Percentiles rank a stretch among this genome's conserved stretches.
phyloP scores from a whole-genome alignment of 1,139 yeast species.

The Candida sanyaensis region DNA sequence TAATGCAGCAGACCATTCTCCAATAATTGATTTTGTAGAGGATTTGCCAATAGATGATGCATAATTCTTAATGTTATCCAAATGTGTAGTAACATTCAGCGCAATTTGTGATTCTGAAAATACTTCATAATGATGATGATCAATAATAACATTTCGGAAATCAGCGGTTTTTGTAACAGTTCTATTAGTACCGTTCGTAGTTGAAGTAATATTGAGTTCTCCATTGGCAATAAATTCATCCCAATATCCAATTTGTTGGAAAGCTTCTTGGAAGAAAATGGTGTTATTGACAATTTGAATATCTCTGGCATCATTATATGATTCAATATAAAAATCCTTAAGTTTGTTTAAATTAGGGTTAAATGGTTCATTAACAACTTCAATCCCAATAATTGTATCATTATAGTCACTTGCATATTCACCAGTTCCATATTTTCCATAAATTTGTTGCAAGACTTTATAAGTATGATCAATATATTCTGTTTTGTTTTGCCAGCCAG shows the following conservation, averaged over 20 bases:
- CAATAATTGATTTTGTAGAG: slow-evolving; percentile 61
- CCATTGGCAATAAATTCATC: slow-evolving; percentile 40
- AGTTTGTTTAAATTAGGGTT: slow-evolving; percentile 41
- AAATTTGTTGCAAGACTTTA: slow-evolving; percentile 45
- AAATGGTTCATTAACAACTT: slow-evolving; percentile 68
- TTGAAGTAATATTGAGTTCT: slow-evolving; percentile 12
- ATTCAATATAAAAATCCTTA: slow-evolving; percentile 40
- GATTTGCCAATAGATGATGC: slow-evolving; percentile 38
- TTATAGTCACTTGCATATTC: slow-evolving; percentile 31
- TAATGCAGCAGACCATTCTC: slow-evolving; percentile 94
- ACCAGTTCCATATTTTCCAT: slow-evolving; percentile 43
- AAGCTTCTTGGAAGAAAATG: slow-evolving; percentile 62
- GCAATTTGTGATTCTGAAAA: slow-evolving; percentile 43
- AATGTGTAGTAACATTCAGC: slow-evolving; percentile 37
- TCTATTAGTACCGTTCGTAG: slow-evolving; percentile 11
- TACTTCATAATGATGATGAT: slow-evolving; percentile 68
- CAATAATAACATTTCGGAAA: slow-evolving; percentile 50
- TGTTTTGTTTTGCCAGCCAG: slow-evolving; percentile 52
- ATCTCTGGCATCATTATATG: slow-evolving; percentile 39
- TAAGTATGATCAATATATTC: slow-evolving; percentile 45
- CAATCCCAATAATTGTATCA: slow-evolving; percentile 60
- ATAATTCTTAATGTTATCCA: slow-evolving; percentile 36
- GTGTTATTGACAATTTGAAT: slow-evolving; percentile 40
- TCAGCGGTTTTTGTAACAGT: slow-evolving; percentile 15
- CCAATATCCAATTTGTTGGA: slow-evolving; percentile 53